These are phyloP conservation scores for Thielaviopsis ethacetica DNA, from an alignment of 2,329 filamentous ascomycete genomes.

Conservation along the genomic window DNA sequence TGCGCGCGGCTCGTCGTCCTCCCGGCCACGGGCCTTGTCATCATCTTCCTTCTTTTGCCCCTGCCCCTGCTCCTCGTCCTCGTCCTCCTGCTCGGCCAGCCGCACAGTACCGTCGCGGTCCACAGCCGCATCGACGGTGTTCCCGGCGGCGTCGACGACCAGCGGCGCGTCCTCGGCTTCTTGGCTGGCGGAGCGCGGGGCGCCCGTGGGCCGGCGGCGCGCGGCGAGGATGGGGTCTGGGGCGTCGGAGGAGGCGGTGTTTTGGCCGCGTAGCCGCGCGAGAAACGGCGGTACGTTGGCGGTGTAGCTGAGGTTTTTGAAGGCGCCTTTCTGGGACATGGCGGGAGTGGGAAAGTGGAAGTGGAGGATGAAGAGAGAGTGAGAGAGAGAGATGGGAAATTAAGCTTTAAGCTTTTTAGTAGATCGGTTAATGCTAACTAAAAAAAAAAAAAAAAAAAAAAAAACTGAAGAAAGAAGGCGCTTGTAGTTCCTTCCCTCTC, in stretches of 20 bases:
- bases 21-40: constrained; percentile 13
- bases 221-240: constrained; percentile 36
- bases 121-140: constrained; percentile 37
- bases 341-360: constrained; percentile 10
- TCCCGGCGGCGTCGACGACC: constrained; percentile 56
- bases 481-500: too few relatives aligned
- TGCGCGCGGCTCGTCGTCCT: constrained; percentile 4
- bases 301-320: constrained; percentile 55
- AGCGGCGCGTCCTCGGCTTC: constrained; percentile 64
- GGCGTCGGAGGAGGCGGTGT: constrained; percentile 30
- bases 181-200: constrained; percentile 41
- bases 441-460: too few relatives aligned
- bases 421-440: too few relatives aligned
- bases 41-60: constrained; percentile 16
- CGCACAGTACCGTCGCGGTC: constrained; percentile 26
- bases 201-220: constrained; percentile 30
- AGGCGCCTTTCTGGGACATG: constrained; percentile 46
- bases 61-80: too few relatives aligned
- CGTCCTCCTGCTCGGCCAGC: neutral
- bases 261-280: constrained; percentile 36
- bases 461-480: too few relatives aligned
- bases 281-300: constrained; percentile 43
- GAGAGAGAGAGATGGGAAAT: too few relatives aligned
- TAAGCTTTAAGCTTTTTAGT: neutral
- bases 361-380: too few relatives aligned